Conservation (phyloP, 768 basidiomycete genomes). For the Leccinum imitatum region DNA sequence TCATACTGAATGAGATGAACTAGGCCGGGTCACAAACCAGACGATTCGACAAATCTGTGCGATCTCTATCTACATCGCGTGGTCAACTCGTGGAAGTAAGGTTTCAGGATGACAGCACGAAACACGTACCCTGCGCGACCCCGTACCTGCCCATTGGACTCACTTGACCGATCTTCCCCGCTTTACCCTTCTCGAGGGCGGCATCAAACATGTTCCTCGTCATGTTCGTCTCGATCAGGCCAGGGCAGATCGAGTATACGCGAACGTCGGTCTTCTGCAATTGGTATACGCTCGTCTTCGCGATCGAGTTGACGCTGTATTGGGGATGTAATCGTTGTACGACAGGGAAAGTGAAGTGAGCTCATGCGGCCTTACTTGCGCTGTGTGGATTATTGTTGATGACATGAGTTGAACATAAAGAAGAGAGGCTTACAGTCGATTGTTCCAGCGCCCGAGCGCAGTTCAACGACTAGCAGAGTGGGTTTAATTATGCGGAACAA, state of each 20-base stretch:
- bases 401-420: neutral
- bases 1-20: constrained; percentile 78
- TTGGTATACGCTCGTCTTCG: constrained; percentile 78
- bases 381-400: constrained; percentile 56
- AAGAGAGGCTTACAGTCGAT: constrained; percentile 65
- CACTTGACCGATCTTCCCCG: constrained; percentile 70
- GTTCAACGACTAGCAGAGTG: constrained; percentile 64
- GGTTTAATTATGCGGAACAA: neutral
- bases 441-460: constrained; percentile 79
- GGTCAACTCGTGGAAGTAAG: constrained; percentile 13
- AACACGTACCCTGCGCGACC: constrained; percentile 65
- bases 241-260: constrained; percentile 88
- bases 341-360: constrained; percentile 10
- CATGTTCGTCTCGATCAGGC: constrained; percentile 93
- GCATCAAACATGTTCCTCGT: constrained; percentile 73
- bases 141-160: constrained; percentile 83
- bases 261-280: constrained; percentile 81
- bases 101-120: constrained; percentile 12
- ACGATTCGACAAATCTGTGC: constrained; percentile 50
- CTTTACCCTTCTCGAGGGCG: constrained; percentile 74
- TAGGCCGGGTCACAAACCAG: constrained; percentile 31
- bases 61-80: constrained; percentile 56
- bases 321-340: constrained; percentile 6
- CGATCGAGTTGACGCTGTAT: constrained; percentile 83
- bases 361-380: constrained; percentile 91